Evolutionary conservation across 768 basidiomycete species (phyloP), one percentile per base, ranked within the genome.

Genomic region (Epithele typhae): DNA sequence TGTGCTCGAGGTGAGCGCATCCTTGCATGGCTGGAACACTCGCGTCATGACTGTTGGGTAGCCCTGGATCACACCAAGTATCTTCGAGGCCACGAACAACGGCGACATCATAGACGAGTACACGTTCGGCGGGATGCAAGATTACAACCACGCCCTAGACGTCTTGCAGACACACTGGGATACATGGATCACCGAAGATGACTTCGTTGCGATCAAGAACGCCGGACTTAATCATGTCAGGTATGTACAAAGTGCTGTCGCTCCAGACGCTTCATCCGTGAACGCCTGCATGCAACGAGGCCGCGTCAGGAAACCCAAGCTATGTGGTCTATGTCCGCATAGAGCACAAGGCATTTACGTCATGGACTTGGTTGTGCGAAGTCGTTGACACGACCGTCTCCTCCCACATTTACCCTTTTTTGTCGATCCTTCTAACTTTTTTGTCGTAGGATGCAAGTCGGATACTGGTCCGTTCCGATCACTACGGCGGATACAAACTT

Each of bases 1-100:
- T 48, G 77, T 82, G 14, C 63, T 82, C 2, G 81, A 82, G 68
- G 78, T 76, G 38, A 36, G 64, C n/a, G n/a, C n/a, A n/a, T n/a
- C n/a, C n/a, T n/a, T n/a, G n/a, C n/a, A n/a, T n/a, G n/a, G n/a
- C n/a, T n/a, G n/a, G n/a, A n/a, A n/a, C n/a, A n/a, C 5, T 5
- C 4, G 25, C 34, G 25, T 24, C 39, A 32, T n/a, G 21, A 24
- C 15, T 15, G 33, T 33, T 45, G 14, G 27, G 11, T 48, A 86
- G 81, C 84, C 84, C 25, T 87, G 86, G 86, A 87, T 88, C 45
- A 87, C 83, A 2, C 86, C 86, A 1, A 84, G 81, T 55, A 68
- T 87, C 10, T 88, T 87, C 50, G 71, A 81, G 50, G 75, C 69
- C 57, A 84, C 79, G 27, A 72, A 73, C 32, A 79, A 83, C 51